Evolutionary conservation across 2,329 filamentous ascomycete species (phyloP).

Genomic region (Drechslerella dactyloides): DNA sequence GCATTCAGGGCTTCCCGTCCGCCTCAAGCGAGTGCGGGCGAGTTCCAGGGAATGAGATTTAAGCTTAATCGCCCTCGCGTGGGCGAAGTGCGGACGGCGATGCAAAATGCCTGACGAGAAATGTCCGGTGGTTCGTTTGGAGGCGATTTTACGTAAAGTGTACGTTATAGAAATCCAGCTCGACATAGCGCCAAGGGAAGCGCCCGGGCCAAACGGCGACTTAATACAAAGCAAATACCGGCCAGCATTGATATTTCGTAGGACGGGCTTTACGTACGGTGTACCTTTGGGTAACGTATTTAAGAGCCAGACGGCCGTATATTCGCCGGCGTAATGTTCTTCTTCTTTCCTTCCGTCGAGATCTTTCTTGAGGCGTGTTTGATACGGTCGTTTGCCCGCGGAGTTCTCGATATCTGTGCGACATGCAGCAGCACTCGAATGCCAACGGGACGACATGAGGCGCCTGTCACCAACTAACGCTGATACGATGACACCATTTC

Average conservation of each 20-base stretch:
- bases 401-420: too few relatives aligned
- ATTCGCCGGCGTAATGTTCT: too few relatives aligned
- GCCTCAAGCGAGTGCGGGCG: constrained; percentile 22
- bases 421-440: too few relatives aligned
- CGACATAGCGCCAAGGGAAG: constrained; percentile 12
- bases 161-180: constrained; percentile 46
- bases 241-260: constrained; percentile 2
- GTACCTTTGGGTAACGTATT: too few relatives aligned
- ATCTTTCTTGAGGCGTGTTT: too few relatives aligned
- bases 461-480: too few relatives aligned
- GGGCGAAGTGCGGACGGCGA: background rate
- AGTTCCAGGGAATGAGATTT: constrained; percentile 13
- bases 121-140: constrained; percentile 25
- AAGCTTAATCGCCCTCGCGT: constrained; percentile 34
- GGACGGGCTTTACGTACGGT: too few relatives aligned
- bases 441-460: too few relatives aligned
- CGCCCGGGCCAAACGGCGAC: background rate
- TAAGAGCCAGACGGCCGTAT: too few relatives aligned
- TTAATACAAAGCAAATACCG: background rate
- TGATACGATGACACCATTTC: too few relatives aligned
- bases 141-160: constrained; percentile 49
- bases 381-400: too few relatives aligned
- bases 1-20: constrained; percentile 17
- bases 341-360: too few relatives aligned
- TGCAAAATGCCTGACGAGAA: background rate